Percentiles rank a stretch among this genome's conserved stretches.
Evolutionary conservation across 1,284 basidiomycete genomes (phyloP).

Genomic region (Porodaedalea pini): DNA sequence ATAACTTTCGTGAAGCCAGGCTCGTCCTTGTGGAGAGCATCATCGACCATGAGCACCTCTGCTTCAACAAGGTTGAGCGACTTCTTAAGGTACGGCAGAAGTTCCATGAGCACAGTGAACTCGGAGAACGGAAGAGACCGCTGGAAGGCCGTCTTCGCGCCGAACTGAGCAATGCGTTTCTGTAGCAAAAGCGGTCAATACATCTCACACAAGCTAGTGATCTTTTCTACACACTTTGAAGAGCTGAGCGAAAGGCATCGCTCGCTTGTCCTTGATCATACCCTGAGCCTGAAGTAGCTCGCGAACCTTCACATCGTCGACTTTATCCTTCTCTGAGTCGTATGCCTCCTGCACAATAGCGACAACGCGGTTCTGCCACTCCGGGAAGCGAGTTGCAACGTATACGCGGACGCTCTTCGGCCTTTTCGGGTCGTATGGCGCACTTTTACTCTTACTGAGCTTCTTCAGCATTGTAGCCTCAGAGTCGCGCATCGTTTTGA

Average conservation of each 20-base stretch:
- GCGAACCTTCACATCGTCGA: conserved; percentile 84
- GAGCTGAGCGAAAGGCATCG: conserved; percentile 91
- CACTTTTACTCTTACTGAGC: conserved; percentile 60
- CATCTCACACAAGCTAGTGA: neutral
- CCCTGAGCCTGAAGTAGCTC: conserved; percentile 70
- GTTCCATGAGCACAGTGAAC: conserved; percentile 66
- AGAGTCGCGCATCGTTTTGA: conserved; percentile 89
- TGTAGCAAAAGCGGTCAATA: conserved; percentile 31
- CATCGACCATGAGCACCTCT: conserved; percentile 68
- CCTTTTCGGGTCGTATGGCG: conserved; percentile 74
- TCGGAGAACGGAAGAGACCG: conserved; percentile 89
- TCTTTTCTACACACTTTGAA: conserved; percentile 68
- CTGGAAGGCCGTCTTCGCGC: conserved; percentile 79
- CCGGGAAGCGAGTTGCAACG: conserved; percentile 88
- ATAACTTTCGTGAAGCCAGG: conserved; percentile 62
- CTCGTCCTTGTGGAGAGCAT: conserved; percentile 55
- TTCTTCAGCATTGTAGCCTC: conserved; percentile 80
- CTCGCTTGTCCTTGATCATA: conserved; percentile 92
- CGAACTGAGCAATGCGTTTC: conserved; percentile 84
- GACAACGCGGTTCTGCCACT: conserved; percentile 89
- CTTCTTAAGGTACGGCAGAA: conserved; percentile 82
- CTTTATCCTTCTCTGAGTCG: conserved; percentile 52
- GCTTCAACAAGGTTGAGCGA: conserved; percentile 75
- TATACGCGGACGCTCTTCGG: conserved; percentile 86
- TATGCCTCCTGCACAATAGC: conserved; percentile 73